phyloP scores from a whole-genome alignment of 768 basidiomycete species.

The Mycena polygramma region DNA sequence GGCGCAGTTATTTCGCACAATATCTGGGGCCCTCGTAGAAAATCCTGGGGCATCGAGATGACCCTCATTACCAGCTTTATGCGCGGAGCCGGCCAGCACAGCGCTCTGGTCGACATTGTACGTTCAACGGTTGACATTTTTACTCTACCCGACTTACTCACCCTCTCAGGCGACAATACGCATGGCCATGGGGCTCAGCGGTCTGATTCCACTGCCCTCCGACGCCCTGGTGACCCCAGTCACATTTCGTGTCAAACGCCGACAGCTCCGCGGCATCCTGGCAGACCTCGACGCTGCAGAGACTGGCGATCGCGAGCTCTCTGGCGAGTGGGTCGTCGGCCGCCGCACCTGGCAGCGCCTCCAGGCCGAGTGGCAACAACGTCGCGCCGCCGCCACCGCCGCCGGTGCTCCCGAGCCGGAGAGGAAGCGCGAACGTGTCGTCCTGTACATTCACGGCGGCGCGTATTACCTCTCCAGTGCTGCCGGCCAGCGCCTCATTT shows the following conservation, averaged over 20 bases:
- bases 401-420: slow-evolving; percentile 42
- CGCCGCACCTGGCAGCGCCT: slow-evolving; percentile 90
- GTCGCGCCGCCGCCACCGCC: slow-evolving; percentile 50
- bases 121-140: slow-evolving; percentile 41
- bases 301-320: slow-evolving; percentile 82
- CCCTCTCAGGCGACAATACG: slow-evolving; percentile 61
- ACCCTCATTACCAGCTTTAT: slow-evolving; percentile 89
- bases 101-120: slow-evolving; percentile 87
- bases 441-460: slow-evolving; percentile 93
- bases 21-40: slow-evolving; percentile 88
- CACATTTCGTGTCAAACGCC: slow-evolving; percentile 84
- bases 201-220: slow-evolving; percentile 87
- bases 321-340: slow-evolving; percentile 98
- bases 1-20: slow-evolving; percentile 83
- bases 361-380: slow-evolving; percentile 80
- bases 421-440: slow-evolving; percentile 78
- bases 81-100: slow-evolving; percentile 86
- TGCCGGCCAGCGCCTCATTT: slow-evolving; percentile 89
- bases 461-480: slow-evolving; percentile 88
- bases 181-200: slow-evolving; percentile 80
- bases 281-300: slow-evolving; percentile 80
- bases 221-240: slow-evolving; percentile 97
- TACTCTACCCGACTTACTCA: slow-evolving; percentile 12
- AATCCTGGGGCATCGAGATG: slow-evolving; percentile 96
- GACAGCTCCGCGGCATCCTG: slow-evolving; percentile 85